Conservation (phyloP, 306 rosid species). For the Vigna hirtella region DNA sequence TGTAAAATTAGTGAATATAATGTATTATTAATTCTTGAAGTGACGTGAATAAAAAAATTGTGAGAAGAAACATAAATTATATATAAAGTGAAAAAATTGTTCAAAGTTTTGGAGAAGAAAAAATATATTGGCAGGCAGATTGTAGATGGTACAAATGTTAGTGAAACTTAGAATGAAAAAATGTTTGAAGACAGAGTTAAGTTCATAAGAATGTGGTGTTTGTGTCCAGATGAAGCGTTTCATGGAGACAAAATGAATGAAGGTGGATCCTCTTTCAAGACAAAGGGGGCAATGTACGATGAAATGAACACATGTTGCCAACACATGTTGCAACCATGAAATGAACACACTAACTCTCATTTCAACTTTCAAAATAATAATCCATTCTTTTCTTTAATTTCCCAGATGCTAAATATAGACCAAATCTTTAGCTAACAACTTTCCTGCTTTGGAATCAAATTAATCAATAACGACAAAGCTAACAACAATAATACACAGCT, state of each 20-base stretch:
- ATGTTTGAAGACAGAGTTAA: background rate
- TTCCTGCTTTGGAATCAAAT: background rate
- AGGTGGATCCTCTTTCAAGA: conserved; percentile 5
- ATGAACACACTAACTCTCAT: conserved; percentile 2
- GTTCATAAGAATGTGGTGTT: background rate
- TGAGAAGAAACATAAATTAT: too few species aligned
- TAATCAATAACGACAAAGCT: background rate
- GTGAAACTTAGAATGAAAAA: background rate
- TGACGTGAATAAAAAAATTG: too few species aligned
- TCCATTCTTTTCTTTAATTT: background rate
- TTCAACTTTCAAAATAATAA: conserved; percentile 1
- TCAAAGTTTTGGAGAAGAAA: too few species aligned
- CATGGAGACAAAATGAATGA: conserved; percentile 12
- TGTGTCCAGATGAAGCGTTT: conserved; percentile 24
- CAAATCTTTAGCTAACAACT: conserved; percentile 1
- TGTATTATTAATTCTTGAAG: too few species aligned
- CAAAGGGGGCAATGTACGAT: background rate
- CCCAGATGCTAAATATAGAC: background rate
- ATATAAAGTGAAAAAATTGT: too few species aligned
- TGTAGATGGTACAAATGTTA: background rate
- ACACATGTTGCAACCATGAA: conserved; percentile 4
- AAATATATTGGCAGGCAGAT: too few species aligned
- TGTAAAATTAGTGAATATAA: too few species aligned
- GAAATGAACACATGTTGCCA: background rate
- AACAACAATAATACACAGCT: too few species aligned